Evolutionary conservation across 2,329 filamentous ascomycete species (phyloP).

Genomic region (Phialophora chinensis): DNA sequence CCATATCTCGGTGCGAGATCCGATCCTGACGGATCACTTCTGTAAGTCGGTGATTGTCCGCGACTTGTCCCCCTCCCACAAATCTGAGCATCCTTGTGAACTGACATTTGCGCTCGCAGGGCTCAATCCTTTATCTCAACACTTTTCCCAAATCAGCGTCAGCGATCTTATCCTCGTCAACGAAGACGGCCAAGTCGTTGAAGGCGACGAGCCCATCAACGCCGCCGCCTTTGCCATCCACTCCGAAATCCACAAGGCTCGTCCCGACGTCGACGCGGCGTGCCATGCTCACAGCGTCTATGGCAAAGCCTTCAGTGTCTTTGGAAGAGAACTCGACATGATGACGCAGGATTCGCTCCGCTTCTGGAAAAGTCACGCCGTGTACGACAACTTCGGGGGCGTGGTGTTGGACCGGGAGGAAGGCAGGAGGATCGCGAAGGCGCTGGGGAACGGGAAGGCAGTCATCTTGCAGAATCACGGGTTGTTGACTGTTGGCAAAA

Average conservation of each 20-base stretch:
- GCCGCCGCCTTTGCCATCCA: conserved; percentile 57
- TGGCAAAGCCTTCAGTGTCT: conserved; percentile 56
- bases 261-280: conserved; percentile 56
- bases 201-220: conserved; percentile 53
- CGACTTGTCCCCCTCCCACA: background rate
- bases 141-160: conserved; percentile 53
- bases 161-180: conserved; percentile 53
- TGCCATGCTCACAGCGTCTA: conserved; percentile 51
- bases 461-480: conserved; percentile 63
- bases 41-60: conserved; percentile 38
- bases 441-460: conserved; percentile 58
- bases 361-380: conserved; percentile 46
- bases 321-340: conserved; percentile 54
- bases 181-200: conserved; percentile 50
- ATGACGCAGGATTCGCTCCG: conserved; percentile 56
- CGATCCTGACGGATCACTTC: conserved; percentile 48
- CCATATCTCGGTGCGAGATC: conserved; percentile 52
- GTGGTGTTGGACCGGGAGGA: conserved; percentile 61
- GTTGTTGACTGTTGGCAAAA: conserved; percentile 57
- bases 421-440: conserved; percentile 56
- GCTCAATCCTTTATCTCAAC: conserved; percentile 53
- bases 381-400: conserved; percentile 58
- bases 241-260: conserved; percentile 57
- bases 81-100: background rate
- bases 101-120: conserved; percentile 29